These are phyloP conservation scores for Daldinia eschscholtzii DNA, from an alignment of 2,329 filamentous ascomycete species.

Conservation along the genomic window DNA sequence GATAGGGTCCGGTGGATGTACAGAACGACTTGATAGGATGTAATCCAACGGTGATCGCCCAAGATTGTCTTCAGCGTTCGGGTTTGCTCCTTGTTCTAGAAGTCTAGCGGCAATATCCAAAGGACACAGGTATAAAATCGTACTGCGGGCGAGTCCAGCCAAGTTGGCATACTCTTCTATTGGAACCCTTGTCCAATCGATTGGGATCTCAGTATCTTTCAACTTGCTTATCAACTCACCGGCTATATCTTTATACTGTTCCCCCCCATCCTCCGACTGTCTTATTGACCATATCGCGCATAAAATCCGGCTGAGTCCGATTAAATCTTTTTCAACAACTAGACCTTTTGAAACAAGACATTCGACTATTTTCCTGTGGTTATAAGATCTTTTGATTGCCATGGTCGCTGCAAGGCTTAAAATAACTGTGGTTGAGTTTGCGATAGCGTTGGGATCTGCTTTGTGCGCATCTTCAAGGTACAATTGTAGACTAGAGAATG, in stretches of 20 bases:
- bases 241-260: background rate
- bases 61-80: background rate
- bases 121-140: background rate
- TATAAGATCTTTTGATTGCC: background rate
- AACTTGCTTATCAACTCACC: background rate
- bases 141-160: background rate
- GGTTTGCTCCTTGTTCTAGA: background rate
- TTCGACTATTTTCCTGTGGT: background rate
- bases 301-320: background rate
- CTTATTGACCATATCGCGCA: background rate
- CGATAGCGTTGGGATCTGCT: background rate
- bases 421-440: background rate
- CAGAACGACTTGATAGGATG: background rate
- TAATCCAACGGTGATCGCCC: background rate
- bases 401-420: background rate
- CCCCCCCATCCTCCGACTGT: background rate
- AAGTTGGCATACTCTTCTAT: background rate
- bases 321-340: background rate
- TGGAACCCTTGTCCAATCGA: background rate
- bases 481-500: background rate
- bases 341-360: background rate
- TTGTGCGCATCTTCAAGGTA: background rate
- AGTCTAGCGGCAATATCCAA: background rate
- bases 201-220: background rate
- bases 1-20: background rate